Base-by-base conservation (phyloP, 2,329 filamentous ascomycete species). In the Beauveria medogensis region DNA sequence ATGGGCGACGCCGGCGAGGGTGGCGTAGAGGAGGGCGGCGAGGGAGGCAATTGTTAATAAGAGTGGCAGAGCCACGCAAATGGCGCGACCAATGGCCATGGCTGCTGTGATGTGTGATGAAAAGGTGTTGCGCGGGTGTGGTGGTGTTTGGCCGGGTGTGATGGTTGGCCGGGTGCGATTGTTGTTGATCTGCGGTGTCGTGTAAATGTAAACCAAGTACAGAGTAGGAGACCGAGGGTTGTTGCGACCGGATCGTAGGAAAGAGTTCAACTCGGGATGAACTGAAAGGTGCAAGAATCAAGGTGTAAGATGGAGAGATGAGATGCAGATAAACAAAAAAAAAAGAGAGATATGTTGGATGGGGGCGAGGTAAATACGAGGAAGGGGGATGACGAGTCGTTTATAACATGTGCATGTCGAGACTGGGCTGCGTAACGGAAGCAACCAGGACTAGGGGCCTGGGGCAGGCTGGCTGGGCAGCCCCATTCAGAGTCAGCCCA, bases 41-140 rank as follows among this genome's bases (percentile, higher is more conserved):
- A 97, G 80, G 62, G 89, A 88, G 65, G 82, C 89, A 68, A 94
- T 77, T 22, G 91, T 93, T 70, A 96, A 82, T 65, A 84, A 79
- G 76, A 96, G 92, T 63, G 93, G 93, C 78, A 92, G 79, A 75
- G 90, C 84, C 76, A 97, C 94, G 77, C 92, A 97, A 73, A 90
- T 79, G 69, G 93, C 85, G 71, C 93, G 85, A 67, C 91, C 92
- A 70, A 83, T 80, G 77, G 88, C 74, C 80, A 82, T 82, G 65
- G 65, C 72, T 72, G 60, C 65, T 65, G 70, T 69, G 7, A 28
- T 44, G 37, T 14, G 20, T 3, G 46, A 10, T 16, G 22, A 9
- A 2, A 22, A 16, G 28, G 37, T 28, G 34, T 44, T 40, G n/a
- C 34, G 43, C 41, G 41, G 4, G 10, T 61, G 20, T 24, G 37